These are phyloP conservation scores for Chrysanthemum makinoi DNA, from an alignment of 129 eudicot genomes.

Conservation along the genomic window DNA sequence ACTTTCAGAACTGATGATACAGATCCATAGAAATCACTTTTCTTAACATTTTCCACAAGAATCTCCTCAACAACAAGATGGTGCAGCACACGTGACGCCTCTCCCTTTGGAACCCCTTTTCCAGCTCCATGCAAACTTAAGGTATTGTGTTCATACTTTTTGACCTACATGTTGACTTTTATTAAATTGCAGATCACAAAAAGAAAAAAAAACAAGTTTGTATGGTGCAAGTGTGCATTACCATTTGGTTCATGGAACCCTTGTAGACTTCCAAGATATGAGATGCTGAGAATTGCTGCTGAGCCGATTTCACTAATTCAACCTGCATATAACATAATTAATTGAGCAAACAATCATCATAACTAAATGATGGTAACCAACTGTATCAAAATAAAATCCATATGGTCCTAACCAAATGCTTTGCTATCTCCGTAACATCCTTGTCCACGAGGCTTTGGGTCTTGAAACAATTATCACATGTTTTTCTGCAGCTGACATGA, in stretches of 20 bases:
- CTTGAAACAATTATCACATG: constrained; percentile 87
- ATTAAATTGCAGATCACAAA: constrained; percentile 7
- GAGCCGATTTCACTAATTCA: constrained; percentile 68
- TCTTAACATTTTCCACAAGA: constrained; percentile 75
- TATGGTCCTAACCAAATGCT: constrained; percentile 64
- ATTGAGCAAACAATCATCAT: constrained; percentile 19
- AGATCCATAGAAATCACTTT: constrained; percentile 77
- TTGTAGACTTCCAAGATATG: constrained; percentile 88
- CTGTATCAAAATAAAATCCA: neutral
- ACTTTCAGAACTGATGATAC: constrained; percentile 79
- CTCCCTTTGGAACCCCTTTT: constrained; percentile 72
- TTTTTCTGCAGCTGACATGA: constrained; percentile 59
- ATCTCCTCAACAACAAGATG: constrained; percentile 80
- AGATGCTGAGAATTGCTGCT: constrained; percentile 74
- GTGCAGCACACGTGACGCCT: constrained; percentile 78
- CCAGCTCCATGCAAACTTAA: constrained; percentile 89
- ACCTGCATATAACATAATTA: constrained; percentile 46
- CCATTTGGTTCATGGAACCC: constrained; percentile 88
- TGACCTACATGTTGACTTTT: constrained; percentile 49
- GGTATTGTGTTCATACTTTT: constrained; percentile 65
- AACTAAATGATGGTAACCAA: neutral
- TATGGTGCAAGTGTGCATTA: constrained; percentile 25
- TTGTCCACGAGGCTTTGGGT: constrained; percentile 61
- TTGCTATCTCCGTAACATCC: constrained; percentile 74
- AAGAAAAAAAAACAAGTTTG: neutral